A percentile compares a stretch with the other conserved stretches of the same genome.
Conservation (phyloP, 202 grass and related monocot genomes). For the Brachypodium distachyon region DNA sequence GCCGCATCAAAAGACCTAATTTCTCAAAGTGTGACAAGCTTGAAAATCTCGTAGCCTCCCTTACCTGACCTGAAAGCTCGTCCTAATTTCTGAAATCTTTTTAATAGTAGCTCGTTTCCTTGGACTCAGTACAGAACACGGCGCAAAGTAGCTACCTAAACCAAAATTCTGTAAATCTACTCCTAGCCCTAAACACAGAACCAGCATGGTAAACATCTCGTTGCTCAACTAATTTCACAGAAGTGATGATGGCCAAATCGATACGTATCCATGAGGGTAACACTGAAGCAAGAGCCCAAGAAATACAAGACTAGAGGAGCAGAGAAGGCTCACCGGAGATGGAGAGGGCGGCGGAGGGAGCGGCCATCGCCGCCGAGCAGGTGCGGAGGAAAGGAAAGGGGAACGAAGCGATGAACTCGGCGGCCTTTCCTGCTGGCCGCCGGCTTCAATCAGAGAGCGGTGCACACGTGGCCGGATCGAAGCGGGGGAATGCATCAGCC, state of each 20-base stretch:
- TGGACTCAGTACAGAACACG: not conserved
- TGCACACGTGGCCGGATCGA: not conserved
- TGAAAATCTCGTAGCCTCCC: too few species aligned
- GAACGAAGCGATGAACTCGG: slow-evolving; percentile 3
- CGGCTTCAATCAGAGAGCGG: not conserved
- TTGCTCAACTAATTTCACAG: not conserved
- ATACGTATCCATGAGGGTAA: not conserved
- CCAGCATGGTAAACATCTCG: not conserved
- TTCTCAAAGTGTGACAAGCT: too few species aligned
- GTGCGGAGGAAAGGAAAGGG: not conserved
- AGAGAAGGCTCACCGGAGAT: slow-evolving; percentile 11
- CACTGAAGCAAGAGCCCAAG: not conserved
- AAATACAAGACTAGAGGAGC: not conserved
- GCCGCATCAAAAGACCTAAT: not conserved
- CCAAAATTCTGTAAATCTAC: not conserved
- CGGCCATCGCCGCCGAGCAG: slow-evolving; percentile 17
- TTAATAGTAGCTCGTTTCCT: not conserved
- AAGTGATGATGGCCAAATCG: not conserved
- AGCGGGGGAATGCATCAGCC: not conserved
- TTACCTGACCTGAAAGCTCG: not conserved
- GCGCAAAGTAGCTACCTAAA: not conserved
- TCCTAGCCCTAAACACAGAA: not conserved
- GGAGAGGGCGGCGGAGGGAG: slow-evolving; percentile 19
- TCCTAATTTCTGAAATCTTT: not conserved
- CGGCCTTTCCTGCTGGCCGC: not conserved